A percentile compares a stretch with the other conserved stretches of the same genome.
These are phyloP conservation scores for Rhizopus arrhizus DNA, from an alignment of 371 early-diverging fungal species.

Conservation along the genomic window DNA sequence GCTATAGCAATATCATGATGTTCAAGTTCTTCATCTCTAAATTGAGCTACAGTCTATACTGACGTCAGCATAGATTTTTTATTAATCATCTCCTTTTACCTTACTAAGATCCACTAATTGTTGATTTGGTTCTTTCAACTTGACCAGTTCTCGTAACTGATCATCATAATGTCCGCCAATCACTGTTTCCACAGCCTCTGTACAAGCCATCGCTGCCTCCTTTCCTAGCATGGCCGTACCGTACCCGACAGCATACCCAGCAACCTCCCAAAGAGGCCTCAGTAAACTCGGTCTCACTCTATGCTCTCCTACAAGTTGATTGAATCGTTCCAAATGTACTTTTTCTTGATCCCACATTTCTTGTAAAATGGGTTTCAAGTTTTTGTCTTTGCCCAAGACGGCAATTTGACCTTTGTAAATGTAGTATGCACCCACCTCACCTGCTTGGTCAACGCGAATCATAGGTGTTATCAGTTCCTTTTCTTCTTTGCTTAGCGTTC, in stretches of 20 bases:
- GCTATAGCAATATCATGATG: conserved; percentile 91
- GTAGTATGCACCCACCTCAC: conserved; percentile 93
- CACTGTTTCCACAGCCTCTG: conserved; percentile 96
- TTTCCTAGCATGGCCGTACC: conserved; percentile 90
- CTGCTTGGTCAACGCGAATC: conserved; percentile 95
- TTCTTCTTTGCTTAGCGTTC: conserved; percentile 33
- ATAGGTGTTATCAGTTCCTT: conserved; percentile 56
- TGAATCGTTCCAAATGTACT: conserved; percentile 78
- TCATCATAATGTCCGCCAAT: conserved; percentile 98
- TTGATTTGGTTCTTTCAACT: conserved; percentile 58
- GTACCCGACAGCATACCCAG: conserved; percentile 87
- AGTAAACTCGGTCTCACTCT: conserved; percentile 86
- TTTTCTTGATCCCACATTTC: conserved; percentile 97
- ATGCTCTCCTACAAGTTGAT: conserved; percentile 71
- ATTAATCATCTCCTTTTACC: conserved; percentile 37
- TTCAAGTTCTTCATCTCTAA: conserved; percentile 95
- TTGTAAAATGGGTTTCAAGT: conserved; percentile 72
- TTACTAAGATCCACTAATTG: conserved; percentile 64
- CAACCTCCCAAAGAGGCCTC: conserved; percentile 85
- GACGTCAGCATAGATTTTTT: background rate
- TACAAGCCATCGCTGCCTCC: conserved; percentile 97
- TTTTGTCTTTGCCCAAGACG: conserved; percentile 75
- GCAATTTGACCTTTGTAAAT: conserved; percentile 95
- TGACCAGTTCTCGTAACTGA: conserved; percentile 75
- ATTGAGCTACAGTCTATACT: conserved; percentile 67